Evolutionary conservation across 2,329 filamentous ascomycete species (phyloP).

Genomic region (Lecanoromycetidae sp.): DNA sequence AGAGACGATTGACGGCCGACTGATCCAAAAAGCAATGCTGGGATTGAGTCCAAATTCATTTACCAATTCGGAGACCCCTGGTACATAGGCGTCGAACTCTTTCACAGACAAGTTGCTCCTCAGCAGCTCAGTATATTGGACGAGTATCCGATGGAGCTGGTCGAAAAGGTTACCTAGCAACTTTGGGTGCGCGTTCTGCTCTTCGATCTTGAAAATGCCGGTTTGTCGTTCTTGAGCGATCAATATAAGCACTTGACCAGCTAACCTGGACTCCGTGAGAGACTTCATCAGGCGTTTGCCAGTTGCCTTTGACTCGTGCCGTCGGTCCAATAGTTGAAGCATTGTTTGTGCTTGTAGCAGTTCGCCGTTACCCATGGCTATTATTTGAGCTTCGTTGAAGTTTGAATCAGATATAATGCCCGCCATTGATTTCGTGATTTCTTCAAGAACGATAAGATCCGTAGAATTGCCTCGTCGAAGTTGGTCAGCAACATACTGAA

Average conservation of each 20-base stretch:
- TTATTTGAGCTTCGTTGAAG: slow-evolving; percentile 77
- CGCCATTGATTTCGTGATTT: slow-evolving; percentile 84
- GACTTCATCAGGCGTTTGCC: slow-evolving; percentile 70
- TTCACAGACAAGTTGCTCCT: slow-evolving; percentile 63
- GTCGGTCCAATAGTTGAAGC: slow-evolving; percentile 66
- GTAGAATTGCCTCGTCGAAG: slow-evolving; percentile 72
- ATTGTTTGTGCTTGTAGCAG: slow-evolving; percentile 69
- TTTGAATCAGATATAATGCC: slow-evolving; percentile 78
- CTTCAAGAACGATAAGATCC: slow-evolving; percentile 80
- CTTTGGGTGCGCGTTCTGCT: slow-evolving; percentile 71
- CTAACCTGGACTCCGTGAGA: slow-evolving; percentile 64
- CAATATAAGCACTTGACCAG: slow-evolving; percentile 72
- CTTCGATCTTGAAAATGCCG: slow-evolving; percentile 64
- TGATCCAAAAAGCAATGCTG: slow-evolving; percentile 73
- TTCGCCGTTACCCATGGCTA: slow-evolving; percentile 79
- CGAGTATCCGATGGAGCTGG: slow-evolving; percentile 72
- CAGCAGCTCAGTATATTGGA: slow-evolving; percentile 81
- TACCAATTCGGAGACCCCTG: slow-evolving; percentile 61
- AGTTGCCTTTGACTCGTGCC: slow-evolving; percentile 61
- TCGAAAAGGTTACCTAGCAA: slow-evolving; percentile 78
- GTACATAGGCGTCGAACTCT: slow-evolving; percentile 68
- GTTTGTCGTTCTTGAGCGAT: slow-evolving; percentile 81
- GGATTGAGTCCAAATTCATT: slow-evolving; percentile 67
- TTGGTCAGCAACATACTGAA: slow-evolving; percentile 82
- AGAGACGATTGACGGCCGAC: slow-evolving; percentile 59